Evolutionary conservation across 1,284 basidiomycete genomes (phyloP).

Genomic region (Apiotrichum mycotoxinovorans): DNA sequence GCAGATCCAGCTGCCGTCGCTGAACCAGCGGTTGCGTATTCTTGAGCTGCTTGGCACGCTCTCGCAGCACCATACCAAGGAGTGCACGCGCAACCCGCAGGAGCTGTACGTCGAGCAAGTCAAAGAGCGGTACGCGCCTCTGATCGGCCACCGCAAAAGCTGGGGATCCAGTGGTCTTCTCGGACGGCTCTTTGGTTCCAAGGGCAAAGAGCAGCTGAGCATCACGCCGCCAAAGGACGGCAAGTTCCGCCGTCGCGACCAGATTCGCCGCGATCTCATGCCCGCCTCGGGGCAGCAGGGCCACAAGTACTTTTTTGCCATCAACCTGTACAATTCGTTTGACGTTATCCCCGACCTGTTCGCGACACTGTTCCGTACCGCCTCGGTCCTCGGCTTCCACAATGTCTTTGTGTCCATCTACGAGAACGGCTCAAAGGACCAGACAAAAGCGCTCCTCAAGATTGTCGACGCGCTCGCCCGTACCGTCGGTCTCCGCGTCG

Average conservation of each 20-base stretch:
- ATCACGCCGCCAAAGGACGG: conserved; percentile 17
- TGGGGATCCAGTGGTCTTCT: conserved; percentile 57
- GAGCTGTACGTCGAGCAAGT: conserved; percentile 78
- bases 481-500: conserved; percentile 81
- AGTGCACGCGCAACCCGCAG: conserved; percentile 80
- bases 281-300: conserved; percentile 51
- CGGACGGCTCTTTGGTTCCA: conserved; percentile 20
- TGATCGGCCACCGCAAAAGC: conserved; percentile 70
- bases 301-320: conserved; percentile 97
- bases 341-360: conserved; percentile 94
- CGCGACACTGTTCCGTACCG: conserved; percentile 86
- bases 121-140: conserved; percentile 71
- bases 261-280: conserved; percentile 49
- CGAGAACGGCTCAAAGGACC: conserved; percentile 93
- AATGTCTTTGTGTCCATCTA: conserved; percentile 96
- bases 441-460: conserved; percentile 87
- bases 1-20: conserved; percentile 56
- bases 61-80: conserved; percentile 81
- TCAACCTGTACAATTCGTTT: conserved; percentile 98
- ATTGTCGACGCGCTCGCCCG: conserved; percentile 87
- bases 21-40: conserved; percentile 75
- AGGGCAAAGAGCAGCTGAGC: conserved; percentile 28
- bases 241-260: conserved; percentile 51
- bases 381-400: conserved; percentile 84
- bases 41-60: conserved; percentile 80